phyloP scores from a whole-genome alignment of 192 early-diverging fungal genomes.

The Entomortierella lignicola region DNA sequence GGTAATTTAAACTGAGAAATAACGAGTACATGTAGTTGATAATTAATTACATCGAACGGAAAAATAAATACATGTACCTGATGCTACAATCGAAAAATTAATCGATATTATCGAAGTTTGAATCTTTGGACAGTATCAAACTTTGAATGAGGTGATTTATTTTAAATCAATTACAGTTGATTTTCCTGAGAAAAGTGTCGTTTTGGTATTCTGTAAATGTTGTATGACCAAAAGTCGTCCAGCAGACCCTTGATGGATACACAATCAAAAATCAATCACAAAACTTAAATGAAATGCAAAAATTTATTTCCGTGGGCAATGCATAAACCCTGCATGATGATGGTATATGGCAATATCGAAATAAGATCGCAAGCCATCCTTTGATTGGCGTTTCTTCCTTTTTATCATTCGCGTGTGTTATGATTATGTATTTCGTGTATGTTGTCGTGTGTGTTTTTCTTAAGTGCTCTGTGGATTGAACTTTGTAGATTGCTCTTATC shows the following conservation, averaged over 20 bases:
- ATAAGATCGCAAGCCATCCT: not conserved
- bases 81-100: too few species aligned
- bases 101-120: too few species aligned
- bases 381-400: too few species aligned
- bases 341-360: not conserved
- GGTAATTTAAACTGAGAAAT: too few species aligned
- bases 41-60: too few species aligned
- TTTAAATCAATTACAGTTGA: not conserved
- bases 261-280: not conserved
- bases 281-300: not conserved
- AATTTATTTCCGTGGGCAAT: not conserved
- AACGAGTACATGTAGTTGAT: too few species aligned
- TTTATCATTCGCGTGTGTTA: too few species aligned
- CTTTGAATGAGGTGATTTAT: too few species aligned
- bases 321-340: slow-evolving; percentile 8
- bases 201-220: not conserved
- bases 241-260: not conserved
- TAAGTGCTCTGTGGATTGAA: not conserved
- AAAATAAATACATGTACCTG: too few species aligned
- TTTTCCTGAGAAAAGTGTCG: not conserved
- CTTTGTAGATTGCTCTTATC: not conserved
- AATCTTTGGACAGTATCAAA: too few species aligned
- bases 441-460: too few species aligned
- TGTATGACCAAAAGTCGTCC: not conserved
- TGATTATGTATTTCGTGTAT: too few species aligned